phyloP scores from a whole-genome alignment of 2,329 filamentous ascomycete species.

The Sporothrix brunneoviolacea region DNA sequence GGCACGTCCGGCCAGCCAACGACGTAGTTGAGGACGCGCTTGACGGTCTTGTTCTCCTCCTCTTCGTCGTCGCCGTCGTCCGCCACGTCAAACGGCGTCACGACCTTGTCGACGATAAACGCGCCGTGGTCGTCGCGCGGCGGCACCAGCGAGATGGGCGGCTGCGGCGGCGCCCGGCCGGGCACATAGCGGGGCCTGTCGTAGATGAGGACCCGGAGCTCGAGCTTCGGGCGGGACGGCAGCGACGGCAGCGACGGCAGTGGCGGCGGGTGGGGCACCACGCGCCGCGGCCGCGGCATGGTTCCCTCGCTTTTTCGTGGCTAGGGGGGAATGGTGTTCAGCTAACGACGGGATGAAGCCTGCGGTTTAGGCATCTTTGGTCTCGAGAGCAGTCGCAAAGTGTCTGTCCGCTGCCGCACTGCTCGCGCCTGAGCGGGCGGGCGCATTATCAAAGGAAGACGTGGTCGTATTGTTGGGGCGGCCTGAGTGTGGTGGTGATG shows the following conservation, averaged over 20 bases:
- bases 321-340: too few species aligned
- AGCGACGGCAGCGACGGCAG: neutral
- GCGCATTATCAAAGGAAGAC: too few species aligned
- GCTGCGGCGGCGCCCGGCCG: constrained; percentile 41
- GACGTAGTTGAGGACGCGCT: constrained; percentile 44
- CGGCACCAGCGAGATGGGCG: constrained; percentile 42
- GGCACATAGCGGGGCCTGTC: constrained; percentile 34
- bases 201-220: constrained; percentile 28
- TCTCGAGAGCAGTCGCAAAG: too few species aligned
- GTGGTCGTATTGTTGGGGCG: too few species aligned
- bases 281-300: constrained; percentile 9
- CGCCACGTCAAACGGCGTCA: constrained; percentile 32
- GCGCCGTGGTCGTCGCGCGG: constrained; percentile 43
- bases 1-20: constrained; percentile 50
- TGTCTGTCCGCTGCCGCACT: too few species aligned
- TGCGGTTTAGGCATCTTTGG: too few species aligned
- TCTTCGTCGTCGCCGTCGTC: constrained; percentile 2
- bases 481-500: too few species aligned
- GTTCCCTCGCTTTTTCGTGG: too few species aligned
- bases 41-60: constrained; percentile 14
- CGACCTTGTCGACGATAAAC: constrained; percentile 49
- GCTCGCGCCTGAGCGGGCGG: too few species aligned
- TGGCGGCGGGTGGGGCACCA: neutral
- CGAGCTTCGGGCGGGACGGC: neutral
- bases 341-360: too few species aligned